Base-by-base conservation (phyloP, 805 yeast species). In the Ogataea sp. region DNA sequence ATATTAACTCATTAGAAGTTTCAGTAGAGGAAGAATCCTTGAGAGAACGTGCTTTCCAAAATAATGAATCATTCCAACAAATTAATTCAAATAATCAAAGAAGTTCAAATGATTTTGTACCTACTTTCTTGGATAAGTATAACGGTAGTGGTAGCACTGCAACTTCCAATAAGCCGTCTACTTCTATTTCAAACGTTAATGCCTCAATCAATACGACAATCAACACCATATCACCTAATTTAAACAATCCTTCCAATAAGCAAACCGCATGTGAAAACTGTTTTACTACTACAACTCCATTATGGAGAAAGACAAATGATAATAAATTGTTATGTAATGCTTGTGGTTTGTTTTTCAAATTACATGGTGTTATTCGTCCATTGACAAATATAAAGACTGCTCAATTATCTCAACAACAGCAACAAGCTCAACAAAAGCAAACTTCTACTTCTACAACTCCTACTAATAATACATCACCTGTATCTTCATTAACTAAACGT, bases 281-380 rank as follows among this genome's bases (percentile, higher is more conserved):
- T 62, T 74, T 80, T 51, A 89, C 97, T 1, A 80, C 88, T 31
- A 87, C 94, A 4, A 89, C 97, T 2, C 97, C 97, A 1, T 68
- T 89, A 15, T 89, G 97, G 97, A 74, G 97, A 54, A 73, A 96
- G 47, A 60, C 65, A 9, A 94, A 86, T 48, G 78, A 84, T 20
- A 90, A 89, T 23, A 75, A 79, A 50, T 84, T 88, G 28, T 71
- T 89, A 32, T 89, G 97, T 58, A 89, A 89, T 62, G 97, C 97
- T 2, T 87, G 96, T 66, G 96, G 96, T 0, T 66, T 87, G 41
- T 87, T 88, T 52, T 69, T 86, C 49, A 89, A 89, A 64, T 70
- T 89, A 28, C 97, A 89, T 56, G 96, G 96, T 30, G 63, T 55
- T 15, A 56, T 57, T 14, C 49, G 64, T 39, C 62, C 64, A n/a